phyloP scores from a whole-genome alignment of 495 filamentous ascomycete genomes.

The Tuber borchii region DNA sequence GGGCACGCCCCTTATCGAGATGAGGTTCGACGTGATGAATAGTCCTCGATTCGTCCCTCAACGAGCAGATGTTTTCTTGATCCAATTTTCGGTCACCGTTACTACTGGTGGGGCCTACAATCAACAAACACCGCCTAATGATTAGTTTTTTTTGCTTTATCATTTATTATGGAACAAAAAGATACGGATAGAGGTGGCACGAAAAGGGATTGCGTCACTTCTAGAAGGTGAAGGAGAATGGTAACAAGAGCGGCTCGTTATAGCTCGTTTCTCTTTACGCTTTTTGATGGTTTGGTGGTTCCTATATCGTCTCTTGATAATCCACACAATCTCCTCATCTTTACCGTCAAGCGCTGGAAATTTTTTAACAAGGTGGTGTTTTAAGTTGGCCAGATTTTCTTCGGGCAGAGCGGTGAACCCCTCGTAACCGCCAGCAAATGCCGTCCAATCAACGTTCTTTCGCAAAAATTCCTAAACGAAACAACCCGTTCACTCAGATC shows the following conservation, averaged over 20 bases:
- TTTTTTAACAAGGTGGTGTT: slow-evolving; percentile 29
- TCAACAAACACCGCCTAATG: slow-evolving; percentile 6
- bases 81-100: slow-evolving; percentile 32
- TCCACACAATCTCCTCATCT: slow-evolving; percentile 35
- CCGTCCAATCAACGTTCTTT: slow-evolving; percentile 39
- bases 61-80: slow-evolving; percentile 27
- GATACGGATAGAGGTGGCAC: slow-evolving; percentile 31
- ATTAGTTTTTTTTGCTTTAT: slow-evolving; percentile 18
- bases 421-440: slow-evolving; percentile 36
- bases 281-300: slow-evolving; percentile 38
- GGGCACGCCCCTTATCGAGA: slow-evolving; percentile 28
- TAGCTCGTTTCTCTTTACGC: slow-evolving; percentile 38
- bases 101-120: slow-evolving; percentile 21
- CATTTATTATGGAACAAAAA: slow-evolving; percentile 14
- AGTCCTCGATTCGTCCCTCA: slow-evolving; percentile 25
- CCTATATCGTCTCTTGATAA: slow-evolving; percentile 36
- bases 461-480: slow-evolving; percentile 31
- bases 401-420: slow-evolving; percentile 36
- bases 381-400: slow-evolving; percentile 36
- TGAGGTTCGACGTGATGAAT: slow-evolving; percentile 21
- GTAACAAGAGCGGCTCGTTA: not conserved
- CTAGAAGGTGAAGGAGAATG: not conserved
- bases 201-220: slow-evolving; percentile 10
- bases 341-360: slow-evolving; percentile 36
- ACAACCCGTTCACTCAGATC: not conserved